Evolutionary conservation across 2,329 filamentous ascomycete genomes (phyloP), one percentile per base, ranked within the genome.

Genomic region (Zasmidium citrigriseum): DNA sequence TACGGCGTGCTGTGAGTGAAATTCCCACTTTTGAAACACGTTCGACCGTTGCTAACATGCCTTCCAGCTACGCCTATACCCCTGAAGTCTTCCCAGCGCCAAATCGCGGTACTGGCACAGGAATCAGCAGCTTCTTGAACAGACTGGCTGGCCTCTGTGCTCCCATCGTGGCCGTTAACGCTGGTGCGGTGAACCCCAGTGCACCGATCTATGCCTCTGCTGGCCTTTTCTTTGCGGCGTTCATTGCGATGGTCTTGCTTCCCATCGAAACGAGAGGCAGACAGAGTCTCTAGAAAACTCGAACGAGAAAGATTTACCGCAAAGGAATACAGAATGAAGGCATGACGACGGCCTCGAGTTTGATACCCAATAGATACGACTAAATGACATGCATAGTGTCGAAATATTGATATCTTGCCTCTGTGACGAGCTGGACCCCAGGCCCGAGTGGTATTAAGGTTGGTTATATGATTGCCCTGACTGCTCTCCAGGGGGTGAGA

Each of bases 41-140:
- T n/a, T n/a, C n/a, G n/a, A n/a, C n/a, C n/a, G n/a, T n/a, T n/a
- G n/a, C n/a, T n/a, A n/a, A n/a, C n/a, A n/a, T n/a, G n/a, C n/a
- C n/a, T n/a, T n/a, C n/a, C n/a, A n/a, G n/a, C 1, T 91, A 90
- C 70, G 87, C 88, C 7, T 91, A 90, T 70, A 91, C 89, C 0
- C 89, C 89, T 0, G 89, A 91, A 68, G 84, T 91, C 24, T 91
- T 92, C 74, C 88, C 89, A 0, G 86, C 88, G 0, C 87, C 88
- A 0, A 84, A 88, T 21, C 79, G 89, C 27, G 89, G 89, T 4
- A 89, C 88, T 0, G 89, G 88, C 4, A 89, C 86, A 0, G 89
- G 89, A 45, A 87, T 91, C 49, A 85, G 86, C 21, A 89, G 85
- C 69, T 89, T 89, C 68, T 73, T 91, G 60, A 91, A 91, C 72